Percentiles rank a stretch among this genome's conserved stretches.
These are phyloP conservation scores for Prototheca cutis DNA, from an alignment of 163 green algal genomes.

Conservation along the genomic window DNA sequence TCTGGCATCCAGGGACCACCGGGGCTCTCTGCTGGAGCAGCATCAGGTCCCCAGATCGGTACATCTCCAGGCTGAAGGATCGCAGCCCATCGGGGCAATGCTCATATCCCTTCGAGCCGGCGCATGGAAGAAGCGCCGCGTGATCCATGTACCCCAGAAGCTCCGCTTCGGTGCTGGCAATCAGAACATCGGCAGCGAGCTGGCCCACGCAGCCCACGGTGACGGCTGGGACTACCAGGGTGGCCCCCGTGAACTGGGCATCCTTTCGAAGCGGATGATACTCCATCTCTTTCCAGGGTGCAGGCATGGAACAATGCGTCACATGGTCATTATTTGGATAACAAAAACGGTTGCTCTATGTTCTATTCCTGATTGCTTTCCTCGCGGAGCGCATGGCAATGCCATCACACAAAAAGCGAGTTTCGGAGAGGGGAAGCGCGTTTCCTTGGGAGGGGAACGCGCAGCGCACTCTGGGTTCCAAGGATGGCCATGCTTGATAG, in stretches of 20 bases:
- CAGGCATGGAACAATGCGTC: no score
- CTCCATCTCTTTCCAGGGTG: no score
- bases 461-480: no score
- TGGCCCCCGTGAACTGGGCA: background rate
- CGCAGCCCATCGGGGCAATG: slow-evolving; percentile 13
- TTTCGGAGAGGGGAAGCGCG: no score
- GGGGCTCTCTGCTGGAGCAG: slow-evolving; percentile 64
- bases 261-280: no score
- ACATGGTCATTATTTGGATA: no score
- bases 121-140: slow-evolving; percentile 42
- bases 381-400: no score
- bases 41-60: slow-evolving; percentile 23
- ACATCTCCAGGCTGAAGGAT: slow-evolving; percentile 53
- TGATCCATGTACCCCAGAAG: slow-evolving; percentile 35
- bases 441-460: no score
- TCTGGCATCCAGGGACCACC: slow-evolving; percentile 39
- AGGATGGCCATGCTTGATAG: no score
- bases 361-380: no score
- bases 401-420: no score
- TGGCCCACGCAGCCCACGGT: slow-evolving; percentile 65
- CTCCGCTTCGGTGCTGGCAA: slow-evolving; percentile 28
- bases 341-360: no score
- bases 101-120: slow-evolving; percentile 43
- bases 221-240: slow-evolving; percentile 41
- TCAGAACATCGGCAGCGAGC: slow-evolving; percentile 58